Evolutionary conservation across 75 land plant genomes (phyloP).

Genomic region (Gnetum montanum): DNA sequence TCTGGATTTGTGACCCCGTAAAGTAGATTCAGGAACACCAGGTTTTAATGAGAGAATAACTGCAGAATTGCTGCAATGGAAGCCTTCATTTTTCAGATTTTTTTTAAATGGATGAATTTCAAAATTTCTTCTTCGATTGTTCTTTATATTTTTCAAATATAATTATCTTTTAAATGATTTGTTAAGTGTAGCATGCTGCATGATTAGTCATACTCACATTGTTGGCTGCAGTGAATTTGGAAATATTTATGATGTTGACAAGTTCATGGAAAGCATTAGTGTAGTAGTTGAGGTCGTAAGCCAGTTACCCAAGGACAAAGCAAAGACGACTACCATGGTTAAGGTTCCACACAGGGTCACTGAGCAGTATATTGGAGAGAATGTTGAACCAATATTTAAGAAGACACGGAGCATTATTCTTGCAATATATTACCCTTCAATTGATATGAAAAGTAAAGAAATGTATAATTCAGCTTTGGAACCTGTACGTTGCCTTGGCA

Average conservation of each 20-base stretch:
- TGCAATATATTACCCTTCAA: constrained; percentile 32
- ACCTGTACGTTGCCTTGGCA: constrained; percentile 58
- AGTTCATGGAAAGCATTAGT: constrained; percentile 50
- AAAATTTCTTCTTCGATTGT: too few relatives aligned
- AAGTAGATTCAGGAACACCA: too few relatives aligned
- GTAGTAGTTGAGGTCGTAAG: constrained; percentile 51
- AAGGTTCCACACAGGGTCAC: constrained; percentile 49
- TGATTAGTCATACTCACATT: too few relatives aligned
- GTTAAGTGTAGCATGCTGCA: too few relatives aligned
- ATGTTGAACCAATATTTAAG: constrained; percentile 41
- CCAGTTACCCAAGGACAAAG: constrained; percentile 29
- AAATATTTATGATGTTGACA: constrained; percentile 69
- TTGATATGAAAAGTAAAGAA: constrained; percentile 32
- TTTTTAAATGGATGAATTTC: too few relatives aligned
- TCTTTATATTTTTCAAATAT: too few relatives aligned
- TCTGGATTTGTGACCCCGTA: too few relatives aligned
- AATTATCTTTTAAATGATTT: too few relatives aligned
- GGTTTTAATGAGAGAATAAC: too few relatives aligned
- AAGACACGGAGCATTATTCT: constrained; percentile 33
- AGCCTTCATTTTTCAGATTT: too few relatives aligned
- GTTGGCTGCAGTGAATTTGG: constrained; percentile 76
- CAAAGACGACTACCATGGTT: constrained; percentile 25
- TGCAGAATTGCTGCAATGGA: too few relatives aligned
- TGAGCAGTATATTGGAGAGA: constrained; percentile 34
- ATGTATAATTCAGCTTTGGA: constrained; percentile 15